Percentiles rank a stretch among this genome's conserved stretches.
Conservation (phyloP, 2,329 filamentous ascomycete genomes). For the Elsinoe arachidis region DNA sequence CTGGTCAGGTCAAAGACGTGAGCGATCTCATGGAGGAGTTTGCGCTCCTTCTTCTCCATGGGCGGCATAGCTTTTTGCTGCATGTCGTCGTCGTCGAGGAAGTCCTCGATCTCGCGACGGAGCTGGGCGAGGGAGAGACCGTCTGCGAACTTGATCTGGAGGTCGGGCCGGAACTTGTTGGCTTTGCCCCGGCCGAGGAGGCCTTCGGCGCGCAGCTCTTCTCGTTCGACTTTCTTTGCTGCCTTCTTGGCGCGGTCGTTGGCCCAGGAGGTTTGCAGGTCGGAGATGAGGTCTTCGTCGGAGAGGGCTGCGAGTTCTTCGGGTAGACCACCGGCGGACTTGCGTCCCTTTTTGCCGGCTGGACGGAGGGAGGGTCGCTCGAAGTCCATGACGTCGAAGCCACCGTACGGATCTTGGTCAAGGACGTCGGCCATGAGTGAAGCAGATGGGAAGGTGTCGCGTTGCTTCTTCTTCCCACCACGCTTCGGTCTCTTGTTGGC, state of each 20-base stretch:
- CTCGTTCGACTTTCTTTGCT: conserved; percentile 39
- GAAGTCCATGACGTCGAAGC: conserved; percentile 80
- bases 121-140: conserved; percentile 66
- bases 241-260: conserved; percentile 39
- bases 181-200: conserved; percentile 32
- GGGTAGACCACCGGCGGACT: conserved; percentile 36
- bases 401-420: conserved; percentile 54
- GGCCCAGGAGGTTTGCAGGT: conserved; percentile 34
- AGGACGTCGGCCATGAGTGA: conserved; percentile 49
- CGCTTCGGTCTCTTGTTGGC: conserved; percentile 16
- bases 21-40: conserved; percentile 71
- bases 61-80: conserved; percentile 68
- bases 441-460: conserved; percentile 43
- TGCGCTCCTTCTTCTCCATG: conserved; percentile 71
- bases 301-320: conserved; percentile 32
- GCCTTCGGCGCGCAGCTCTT: conserved; percentile 37
- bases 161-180: conserved; percentile 34
- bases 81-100: conserved; percentile 55
- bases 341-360: conserved; percentile 47
- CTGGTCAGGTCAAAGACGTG: conserved; percentile 70
- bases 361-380: conserved; percentile 58
- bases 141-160: conserved; percentile 61
- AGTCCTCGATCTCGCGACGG: conserved; percentile 61
- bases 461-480: conserved; percentile 18
- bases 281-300: conserved; percentile 36